Conservation (phyloP, 2,329 filamentous ascomycete genomes). For the Epichloe hybrida region DNA sequence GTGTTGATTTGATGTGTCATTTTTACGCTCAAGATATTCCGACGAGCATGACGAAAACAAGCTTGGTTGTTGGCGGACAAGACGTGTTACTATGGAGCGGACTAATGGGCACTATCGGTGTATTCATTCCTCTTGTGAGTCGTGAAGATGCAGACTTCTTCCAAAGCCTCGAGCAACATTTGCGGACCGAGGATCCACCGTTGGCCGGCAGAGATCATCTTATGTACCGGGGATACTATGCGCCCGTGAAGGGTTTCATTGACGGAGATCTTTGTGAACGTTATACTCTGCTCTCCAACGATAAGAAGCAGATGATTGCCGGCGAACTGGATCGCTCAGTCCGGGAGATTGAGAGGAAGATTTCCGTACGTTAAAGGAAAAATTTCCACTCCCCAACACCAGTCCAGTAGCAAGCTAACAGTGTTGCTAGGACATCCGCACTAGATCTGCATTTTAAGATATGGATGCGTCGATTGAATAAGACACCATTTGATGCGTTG, state of each 20-base stretch:
- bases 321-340: conserved; percentile 83
- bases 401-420: conserved; percentile 11
- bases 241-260: conserved; percentile 89
- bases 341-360: conserved; percentile 89
- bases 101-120: conserved; percentile 84
- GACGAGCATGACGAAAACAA: conserved; percentile 77
- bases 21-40: conserved; percentile 88
- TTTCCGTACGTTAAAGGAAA: conserved; percentile 44
- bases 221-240: conserved; percentile 91
- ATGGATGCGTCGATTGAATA: not conserved
- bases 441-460: conserved; percentile 42
- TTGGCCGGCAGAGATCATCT: conserved; percentile 87
- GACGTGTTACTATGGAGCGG: conserved; percentile 90
- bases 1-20: conserved; percentile 74
- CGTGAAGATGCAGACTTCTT: conserved; percentile 97
- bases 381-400: not conserved
- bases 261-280: conserved; percentile 94
- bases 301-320: conserved; percentile 92
- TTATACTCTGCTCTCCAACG: conserved; percentile 68
- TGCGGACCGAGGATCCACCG: conserved; percentile 76
- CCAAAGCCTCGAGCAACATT: conserved; percentile 79
- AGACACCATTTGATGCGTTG: conserved; percentile 6
- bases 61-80: conserved; percentile 79
- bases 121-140: conserved; percentile 80
- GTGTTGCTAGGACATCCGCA: conserved; percentile 37